Percentiles rank a stretch among this genome's conserved stretches.
phyloP scores from a whole-genome alignment of 345 rosid genomes.

The Lagerstroemia speciosa region DNA sequence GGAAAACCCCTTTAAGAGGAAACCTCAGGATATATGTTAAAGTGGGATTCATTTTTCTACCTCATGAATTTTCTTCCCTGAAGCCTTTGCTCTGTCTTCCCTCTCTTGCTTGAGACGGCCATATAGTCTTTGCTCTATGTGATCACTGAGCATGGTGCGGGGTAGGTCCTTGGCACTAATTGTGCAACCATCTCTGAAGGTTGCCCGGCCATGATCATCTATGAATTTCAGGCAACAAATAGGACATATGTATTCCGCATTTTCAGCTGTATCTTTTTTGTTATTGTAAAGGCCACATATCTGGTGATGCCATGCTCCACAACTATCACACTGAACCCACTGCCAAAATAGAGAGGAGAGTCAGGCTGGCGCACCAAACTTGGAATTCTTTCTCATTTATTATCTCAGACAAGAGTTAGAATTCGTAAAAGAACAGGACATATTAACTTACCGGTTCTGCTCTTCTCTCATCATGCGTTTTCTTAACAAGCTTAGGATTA shows the following conservation, averaged over 20 bases:
- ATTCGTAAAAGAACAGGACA: constrained; percentile 1
- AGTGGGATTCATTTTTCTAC: constrained; percentile 22
- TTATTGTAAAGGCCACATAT: constrained; percentile 92
- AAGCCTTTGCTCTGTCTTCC: constrained; percentile 68
- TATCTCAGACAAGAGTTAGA: not conserved
- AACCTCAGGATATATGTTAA: not conserved
- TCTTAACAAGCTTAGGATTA: constrained; percentile 64
- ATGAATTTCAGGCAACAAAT: constrained; percentile 69
- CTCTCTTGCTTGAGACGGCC: constrained; percentile 66
- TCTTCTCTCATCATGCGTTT: constrained; percentile 79
- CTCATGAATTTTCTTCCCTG: constrained; percentile 66
- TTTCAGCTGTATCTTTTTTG: constrained; percentile 78
- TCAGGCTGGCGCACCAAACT: constrained; percentile 6
- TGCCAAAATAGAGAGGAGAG: constrained; percentile 25
- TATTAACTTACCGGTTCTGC: constrained; percentile 70
- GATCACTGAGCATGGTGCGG: constrained; percentile 77
- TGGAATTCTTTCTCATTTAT: constrained; percentile 5
- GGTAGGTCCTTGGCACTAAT: constrained; percentile 89
- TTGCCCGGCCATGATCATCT: constrained; percentile 57
- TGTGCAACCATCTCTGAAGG: constrained; percentile 69
- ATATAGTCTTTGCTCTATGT: constrained; percentile 72
- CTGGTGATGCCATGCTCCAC: constrained; percentile 97
- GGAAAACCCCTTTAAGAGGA: not conserved
- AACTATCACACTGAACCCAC: constrained; percentile 99
- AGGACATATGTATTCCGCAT: constrained; percentile 94